A percentile compares a stretch with the other conserved stretches of the same genome.
Evolutionary conservation across 176 grass and related monocot species (phyloP).

Genomic region (Oryza officinalis): DNA sequence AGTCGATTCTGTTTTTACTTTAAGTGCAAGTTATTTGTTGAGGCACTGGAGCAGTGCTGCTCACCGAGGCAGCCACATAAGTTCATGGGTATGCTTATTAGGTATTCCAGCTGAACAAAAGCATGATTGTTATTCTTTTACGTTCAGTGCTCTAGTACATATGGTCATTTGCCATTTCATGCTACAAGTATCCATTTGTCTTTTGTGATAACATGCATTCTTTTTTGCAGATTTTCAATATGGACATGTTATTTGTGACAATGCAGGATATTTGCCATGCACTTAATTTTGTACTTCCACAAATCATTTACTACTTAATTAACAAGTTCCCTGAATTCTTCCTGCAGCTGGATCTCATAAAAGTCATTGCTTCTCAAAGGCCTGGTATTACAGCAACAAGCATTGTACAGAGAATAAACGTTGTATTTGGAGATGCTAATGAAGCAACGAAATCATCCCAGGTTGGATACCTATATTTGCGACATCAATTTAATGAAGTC

Average conservation of each 20-base stretch:
- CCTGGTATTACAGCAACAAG: constrained; percentile 75
- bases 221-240: constrained; percentile 16
- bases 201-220: background rate
- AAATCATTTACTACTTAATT: constrained; percentile 21
- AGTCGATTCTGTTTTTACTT: background rate
- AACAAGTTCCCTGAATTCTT: constrained; percentile 24
- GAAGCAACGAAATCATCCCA: constrained; percentile 65
- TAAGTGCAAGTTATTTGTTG: background rate
- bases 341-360: constrained; percentile 89
- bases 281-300: background rate
- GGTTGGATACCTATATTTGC: constrained; percentile 42
- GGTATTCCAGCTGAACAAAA: background rate
- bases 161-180: background rate
- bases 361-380: constrained; percentile 84
- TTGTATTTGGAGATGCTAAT: constrained; percentile 56
- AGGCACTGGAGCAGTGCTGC: too few species aligned
- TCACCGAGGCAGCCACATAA: background rate
- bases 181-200: constrained; percentile 5
- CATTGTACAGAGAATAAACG: constrained; percentile 75
- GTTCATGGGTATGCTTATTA: background rate
- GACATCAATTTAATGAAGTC: constrained; percentile 9
- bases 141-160: background rate
- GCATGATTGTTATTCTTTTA: background rate
- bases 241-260: constrained; percentile 15
- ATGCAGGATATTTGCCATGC: constrained; percentile 18